phyloP scores from a whole-genome alignment of 176 grass and related monocot genomes.

The Avena eriantha region DNA sequence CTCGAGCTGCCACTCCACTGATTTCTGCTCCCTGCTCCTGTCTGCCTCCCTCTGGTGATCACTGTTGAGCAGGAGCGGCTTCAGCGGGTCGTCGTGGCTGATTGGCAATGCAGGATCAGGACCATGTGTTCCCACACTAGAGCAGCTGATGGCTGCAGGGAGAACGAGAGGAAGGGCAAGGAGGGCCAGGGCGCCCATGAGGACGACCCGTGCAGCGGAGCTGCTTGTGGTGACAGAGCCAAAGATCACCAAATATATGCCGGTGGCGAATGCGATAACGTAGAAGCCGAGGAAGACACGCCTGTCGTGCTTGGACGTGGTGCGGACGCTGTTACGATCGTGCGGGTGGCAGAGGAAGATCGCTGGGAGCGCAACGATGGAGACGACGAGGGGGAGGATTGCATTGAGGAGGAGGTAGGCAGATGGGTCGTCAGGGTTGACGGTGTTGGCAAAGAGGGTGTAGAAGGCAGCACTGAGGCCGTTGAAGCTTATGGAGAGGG shows the following conservation, averaged over 20 bases:
- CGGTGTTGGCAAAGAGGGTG: conserved; percentile 62
- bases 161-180: conserved; percentile 69
- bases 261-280: conserved; percentile 72
- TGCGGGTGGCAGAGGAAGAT: conserved; percentile 67
- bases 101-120: conserved; percentile 27
- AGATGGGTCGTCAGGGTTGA: conserved; percentile 54
- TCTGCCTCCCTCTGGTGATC: conserved; percentile 8
- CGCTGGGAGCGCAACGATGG: conserved; percentile 56
- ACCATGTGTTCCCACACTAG: conserved; percentile 5
- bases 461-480: conserved; percentile 82
- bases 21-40: neutral
- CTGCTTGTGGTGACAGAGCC: conserved; percentile 55
- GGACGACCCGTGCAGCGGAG: conserved; percentile 52
- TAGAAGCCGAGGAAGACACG: conserved; percentile 73
- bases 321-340: conserved; percentile 36
- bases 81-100: conserved; percentile 38
- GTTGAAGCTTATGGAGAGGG: conserved; percentile 95
- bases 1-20: conserved; percentile 20
- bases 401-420: conserved; percentile 90
- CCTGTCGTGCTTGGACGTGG: conserved; percentile 45
- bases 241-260: conserved; percentile 75
- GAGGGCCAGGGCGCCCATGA: conserved; percentile 70
- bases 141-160: conserved; percentile 58
- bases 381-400: conserved; percentile 56
- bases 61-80: conserved; percentile 36